Evolutionary conservation across 495 filamentous ascomycete species (phyloP), one percentile per base, ranked within the genome.

Genomic region (Hypoxylon subgilvum): DNA sequence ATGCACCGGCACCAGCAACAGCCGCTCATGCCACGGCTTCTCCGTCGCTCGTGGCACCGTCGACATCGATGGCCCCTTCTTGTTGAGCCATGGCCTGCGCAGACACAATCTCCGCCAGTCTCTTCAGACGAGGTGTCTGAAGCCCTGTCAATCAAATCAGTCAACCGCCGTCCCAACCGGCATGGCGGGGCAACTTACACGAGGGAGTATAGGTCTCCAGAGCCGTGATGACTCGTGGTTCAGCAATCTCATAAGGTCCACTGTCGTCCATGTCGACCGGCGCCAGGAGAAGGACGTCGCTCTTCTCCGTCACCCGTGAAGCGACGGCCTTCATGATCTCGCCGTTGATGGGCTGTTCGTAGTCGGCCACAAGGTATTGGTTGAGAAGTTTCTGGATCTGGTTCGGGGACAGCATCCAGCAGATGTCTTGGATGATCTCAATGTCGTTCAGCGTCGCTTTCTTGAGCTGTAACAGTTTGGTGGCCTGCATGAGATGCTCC

Each of bases 281-380:
- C 25, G 88, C 85, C 45, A 99, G 79, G 25, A 97, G 83, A 34
- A 99, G 84, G n/a, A 97, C 92, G 64, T 97, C 93, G 67, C 90
- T 93, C 86, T 99, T 97, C 77, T 99, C 95, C 1, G 92, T 97
- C 32, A 99, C 95, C 41, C 92, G 83, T 21, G 91, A 96, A 4
- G 95, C 95, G 27, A 99, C 95, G 12, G 95, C 95, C 75, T 97
- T 97, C 95, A 99, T 97, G 68, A 99, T 99, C 66, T 99, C 95
- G 67, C 93, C 93, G 57, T 99, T 97, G 72, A 99, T 99, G 25
- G 95, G 95, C 73, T 97, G 93, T 74, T 99, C 95, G 72, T 99
- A 99, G 75, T 99, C 95, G 16, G 95, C 95, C 16, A 97, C 93
- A 34, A 99, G 86, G 67, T 99, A 99, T 70, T 97, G 95, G 73